Percentiles rank a stretch among this genome's conserved stretches.
These are phyloP conservation scores for Agrocybe pediades DNA, from an alignment of 768 basidiomycete species.

Conservation along the genomic window DNA sequence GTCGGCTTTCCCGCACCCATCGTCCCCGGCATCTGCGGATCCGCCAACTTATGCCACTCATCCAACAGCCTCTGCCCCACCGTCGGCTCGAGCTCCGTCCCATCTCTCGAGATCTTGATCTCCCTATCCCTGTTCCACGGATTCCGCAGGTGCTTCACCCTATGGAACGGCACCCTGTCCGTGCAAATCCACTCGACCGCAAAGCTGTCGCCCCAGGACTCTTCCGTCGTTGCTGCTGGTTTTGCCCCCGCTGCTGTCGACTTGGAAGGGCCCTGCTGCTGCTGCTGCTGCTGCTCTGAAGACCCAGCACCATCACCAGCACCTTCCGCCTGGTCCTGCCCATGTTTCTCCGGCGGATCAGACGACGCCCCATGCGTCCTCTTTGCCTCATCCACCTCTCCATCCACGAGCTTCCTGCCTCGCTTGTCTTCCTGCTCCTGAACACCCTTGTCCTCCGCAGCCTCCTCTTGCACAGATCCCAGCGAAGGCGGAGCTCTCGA, in stretches of 20 bases:
- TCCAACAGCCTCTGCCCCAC: slow-evolving; percentile 69
- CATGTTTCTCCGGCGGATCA: too few relatives aligned
- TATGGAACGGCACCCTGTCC: slow-evolving; percentile 69
- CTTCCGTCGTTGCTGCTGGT: not conserved
- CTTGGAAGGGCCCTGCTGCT: too few relatives aligned
- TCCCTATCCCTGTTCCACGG: slow-evolving; percentile 90
- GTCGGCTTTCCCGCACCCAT: slow-evolving; percentile 6
- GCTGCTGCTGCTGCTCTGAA: too few relatives aligned
- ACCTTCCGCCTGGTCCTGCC: too few relatives aligned
- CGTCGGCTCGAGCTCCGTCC: slow-evolving; percentile 87
- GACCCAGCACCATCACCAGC: too few relatives aligned
- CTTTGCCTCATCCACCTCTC: slow-evolving; percentile 12
- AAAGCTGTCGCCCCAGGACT: slow-evolving; percentile 54
- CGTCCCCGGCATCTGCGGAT: slow-evolving; percentile 10
- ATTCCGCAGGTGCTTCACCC: slow-evolving; percentile 81
- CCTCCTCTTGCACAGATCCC: slow-evolving; percentile 20
- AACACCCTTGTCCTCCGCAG: slow-evolving; percentile 21
- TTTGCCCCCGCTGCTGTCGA: not conserved
- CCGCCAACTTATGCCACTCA: slow-evolving; percentile 57
- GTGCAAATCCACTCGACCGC: slow-evolving; percentile 81
- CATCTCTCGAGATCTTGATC: slow-evolving; percentile 83
- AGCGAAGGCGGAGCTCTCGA: not conserved
- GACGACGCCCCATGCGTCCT: slow-evolving; percentile 70
- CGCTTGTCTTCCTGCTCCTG: slow-evolving; percentile 17
- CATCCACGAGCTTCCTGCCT: too few relatives aligned